A percentile compares a stretch with the other conserved stretches of the same genome.
phyloP scores from a whole-genome alignment of 352 stramenopile genomes.

The Phytophthora rubi region DNA sequence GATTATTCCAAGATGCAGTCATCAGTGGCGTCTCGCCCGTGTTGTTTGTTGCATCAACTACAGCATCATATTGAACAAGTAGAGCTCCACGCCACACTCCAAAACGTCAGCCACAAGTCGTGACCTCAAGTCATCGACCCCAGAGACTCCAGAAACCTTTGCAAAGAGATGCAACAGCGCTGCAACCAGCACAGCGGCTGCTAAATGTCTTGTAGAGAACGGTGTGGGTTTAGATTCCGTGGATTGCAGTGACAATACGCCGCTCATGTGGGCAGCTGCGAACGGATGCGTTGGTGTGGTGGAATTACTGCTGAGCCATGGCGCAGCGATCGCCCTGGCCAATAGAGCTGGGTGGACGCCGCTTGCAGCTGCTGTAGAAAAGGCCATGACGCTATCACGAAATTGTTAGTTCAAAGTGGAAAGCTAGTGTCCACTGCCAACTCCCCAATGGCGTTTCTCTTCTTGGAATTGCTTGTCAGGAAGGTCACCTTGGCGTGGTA shows the following conservation, averaged over 20 bases:
- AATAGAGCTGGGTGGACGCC: background rate
- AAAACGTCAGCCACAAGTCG: no score
- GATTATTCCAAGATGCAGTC: background rate
- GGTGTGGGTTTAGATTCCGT: background rate
- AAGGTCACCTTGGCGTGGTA: conserved; percentile 3
- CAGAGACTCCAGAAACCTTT: no score
- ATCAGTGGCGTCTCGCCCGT: background rate
- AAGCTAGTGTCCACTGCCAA: background rate
- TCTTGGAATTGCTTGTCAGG: conserved; percentile 3
- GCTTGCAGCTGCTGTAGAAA: background rate
- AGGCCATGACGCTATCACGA: background rate
- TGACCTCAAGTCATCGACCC: no score
- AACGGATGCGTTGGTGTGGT: background rate
- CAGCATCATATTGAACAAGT: background rate
- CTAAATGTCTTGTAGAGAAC: background rate
- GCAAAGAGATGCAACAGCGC: no score
- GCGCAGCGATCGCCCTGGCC: background rate
- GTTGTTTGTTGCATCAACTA: background rate
- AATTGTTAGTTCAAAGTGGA: background rate
- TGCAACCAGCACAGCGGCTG: no score
- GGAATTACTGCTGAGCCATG: background rate
- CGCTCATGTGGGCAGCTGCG: background rate
- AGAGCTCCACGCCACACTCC: background rate
- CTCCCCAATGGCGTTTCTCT: background rate
- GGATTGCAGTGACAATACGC: background rate